Evolutionary conservation across 352 stramenopile genomes (phyloP).

Genomic region (Phytophthora nicotianae): DNA sequence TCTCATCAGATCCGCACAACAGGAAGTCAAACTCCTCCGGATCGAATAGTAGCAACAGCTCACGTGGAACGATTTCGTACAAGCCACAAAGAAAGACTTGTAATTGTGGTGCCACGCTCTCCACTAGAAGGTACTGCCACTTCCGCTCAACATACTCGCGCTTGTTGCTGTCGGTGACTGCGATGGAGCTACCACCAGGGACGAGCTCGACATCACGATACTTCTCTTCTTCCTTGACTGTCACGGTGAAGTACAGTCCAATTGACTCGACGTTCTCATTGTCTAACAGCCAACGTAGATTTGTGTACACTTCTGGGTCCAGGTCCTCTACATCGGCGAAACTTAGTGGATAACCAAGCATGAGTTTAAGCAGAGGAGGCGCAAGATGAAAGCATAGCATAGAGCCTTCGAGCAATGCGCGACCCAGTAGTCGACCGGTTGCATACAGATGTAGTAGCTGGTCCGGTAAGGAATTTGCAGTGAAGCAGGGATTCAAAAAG

Average conservation of each 20-base stretch:
- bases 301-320: slow-evolving; percentile 42
- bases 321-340: slow-evolving; percentile 88
- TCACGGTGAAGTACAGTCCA: slow-evolving; percentile 53
- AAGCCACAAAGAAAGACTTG: slow-evolving; percentile 89
- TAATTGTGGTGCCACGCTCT: slow-evolving; percentile 84
- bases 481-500: slow-evolving; percentile 42
- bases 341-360: slow-evolving; percentile 90
- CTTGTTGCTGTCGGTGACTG: slow-evolving; percentile 93
- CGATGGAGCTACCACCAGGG: slow-evolving; percentile 40
- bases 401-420: slow-evolving; percentile 77
- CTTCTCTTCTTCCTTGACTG: slow-evolving; percentile 17
- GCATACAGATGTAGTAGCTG: slow-evolving; percentile 39
- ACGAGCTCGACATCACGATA: slow-evolving; percentile 40
- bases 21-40: slow-evolving; percentile 95
- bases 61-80: slow-evolving; percentile 93
- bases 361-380: slow-evolving; percentile 93
- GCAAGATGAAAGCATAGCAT: slow-evolving; percentile 91
- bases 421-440: slow-evolving; percentile 42
- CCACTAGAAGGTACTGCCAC: slow-evolving; percentile 92
- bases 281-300: slow-evolving; percentile 55
- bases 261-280: slow-evolving; percentile 47
- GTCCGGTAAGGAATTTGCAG: slow-evolving; percentile 25
- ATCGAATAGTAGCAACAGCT: slow-evolving; percentile 94
- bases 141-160: slow-evolving; percentile 88
- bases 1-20: slow-evolving; percentile 92